Evolutionary conservation across 495 filamentous ascomycete genomes (phyloP).

Genomic region (Trichocladium uniseriatum): DNA sequence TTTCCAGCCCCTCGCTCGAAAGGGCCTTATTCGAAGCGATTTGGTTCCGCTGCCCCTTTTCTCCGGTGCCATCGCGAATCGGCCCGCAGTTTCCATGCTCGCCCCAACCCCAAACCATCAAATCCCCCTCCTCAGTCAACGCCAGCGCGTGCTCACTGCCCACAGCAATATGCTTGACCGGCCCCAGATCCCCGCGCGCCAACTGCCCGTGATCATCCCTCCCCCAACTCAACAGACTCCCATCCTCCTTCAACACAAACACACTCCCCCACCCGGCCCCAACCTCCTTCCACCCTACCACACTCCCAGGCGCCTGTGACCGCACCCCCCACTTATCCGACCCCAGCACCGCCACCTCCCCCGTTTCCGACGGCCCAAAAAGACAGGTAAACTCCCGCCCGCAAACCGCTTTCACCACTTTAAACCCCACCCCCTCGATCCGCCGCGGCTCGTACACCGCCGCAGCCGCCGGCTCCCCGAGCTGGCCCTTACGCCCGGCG

Average conservation of each 20-base stretch:
- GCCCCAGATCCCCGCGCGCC: slow-evolving; percentile 47
- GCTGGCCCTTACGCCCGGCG: slow-evolving; percentile 69
- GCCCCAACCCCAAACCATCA: slow-evolving; percentile 88
- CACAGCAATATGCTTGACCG: slow-evolving; percentile 50
- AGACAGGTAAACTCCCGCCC: slow-evolving; percentile 76
- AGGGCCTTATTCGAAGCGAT: slow-evolving; percentile 38
- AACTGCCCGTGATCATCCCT: slow-evolving; percentile 77
- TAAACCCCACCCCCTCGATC: slow-evolving; percentile 48
- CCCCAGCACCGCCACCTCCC: slow-evolving; percentile 54
- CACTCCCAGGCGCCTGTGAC: slow-evolving; percentile 30
- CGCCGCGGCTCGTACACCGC: slow-evolving; percentile 50
- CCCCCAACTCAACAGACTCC: slow-evolving; percentile 57
- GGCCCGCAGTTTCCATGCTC: slow-evolving; percentile 95
- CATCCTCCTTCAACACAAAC: slow-evolving; percentile 53
- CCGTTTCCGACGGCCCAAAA: slow-evolving; percentile 41
- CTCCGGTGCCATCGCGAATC: slow-evolving; percentile 52
- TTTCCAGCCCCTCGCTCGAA: slow-evolving; percentile 26
- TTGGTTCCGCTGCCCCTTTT: slow-evolving; percentile 53
- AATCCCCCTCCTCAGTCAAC: slow-evolving; percentile 47
- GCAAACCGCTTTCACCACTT: slow-evolving; percentile 54
- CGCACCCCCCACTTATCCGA: slow-evolving; percentile 59
- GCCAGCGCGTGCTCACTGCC: slow-evolving; percentile 84
- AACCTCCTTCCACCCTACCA: slow-evolving; percentile 49
- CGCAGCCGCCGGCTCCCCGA: slow-evolving; percentile 44
- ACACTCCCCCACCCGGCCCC: slow-evolving; percentile 76